Percentiles rank a stretch among this genome's conserved stretches.
These are phyloP conservation scores for Coemansia sp. DNA, from an alignment of 371 early-diverging fungal genomes.

Conservation along the genomic window DNA sequence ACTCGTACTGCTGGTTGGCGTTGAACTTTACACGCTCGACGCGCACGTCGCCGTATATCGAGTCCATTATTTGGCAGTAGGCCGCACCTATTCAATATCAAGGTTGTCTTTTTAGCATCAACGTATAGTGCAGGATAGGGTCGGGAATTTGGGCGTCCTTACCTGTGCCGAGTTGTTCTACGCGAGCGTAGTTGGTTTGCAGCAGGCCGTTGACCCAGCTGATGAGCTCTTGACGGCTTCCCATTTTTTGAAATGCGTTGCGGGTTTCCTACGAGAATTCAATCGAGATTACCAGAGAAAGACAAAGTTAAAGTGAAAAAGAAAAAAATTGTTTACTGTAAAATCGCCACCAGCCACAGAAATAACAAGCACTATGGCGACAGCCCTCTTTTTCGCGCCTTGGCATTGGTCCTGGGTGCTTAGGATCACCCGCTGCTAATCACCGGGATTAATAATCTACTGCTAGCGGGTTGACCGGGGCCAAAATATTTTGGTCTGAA, in stretches of 20 bases:
- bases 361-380: not conserved
- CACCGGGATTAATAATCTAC: no score
- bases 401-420: no score
- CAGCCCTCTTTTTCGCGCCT: no score
- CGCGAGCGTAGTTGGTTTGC: conserved; percentile 81
- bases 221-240: conserved; percentile 81
- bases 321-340: not conserved
- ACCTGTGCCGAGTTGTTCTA: conserved; percentile 94
- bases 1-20: conserved; percentile 91
- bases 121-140: not conserved
- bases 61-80: conserved; percentile 90
- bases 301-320: not conserved
- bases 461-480: no score
- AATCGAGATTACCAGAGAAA: no score
- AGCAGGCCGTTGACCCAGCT: conserved; percentile 91
- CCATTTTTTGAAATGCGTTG: conserved; percentile 54
- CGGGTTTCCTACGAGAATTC: no score
- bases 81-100: conserved; percentile 66
- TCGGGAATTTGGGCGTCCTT: conserved; percentile 13
- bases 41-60: conserved; percentile 82
- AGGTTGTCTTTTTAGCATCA: not conserved
- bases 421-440: no score
- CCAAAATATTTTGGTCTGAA: no score
- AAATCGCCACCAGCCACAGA: not conserved
- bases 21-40: conserved; percentile 85